Percentiles rank a stretch among this genome's conserved stretches.
Evolutionary conservation across 139 green algal species (phyloP).

Genomic region (Micractinium conductrix): DNA sequence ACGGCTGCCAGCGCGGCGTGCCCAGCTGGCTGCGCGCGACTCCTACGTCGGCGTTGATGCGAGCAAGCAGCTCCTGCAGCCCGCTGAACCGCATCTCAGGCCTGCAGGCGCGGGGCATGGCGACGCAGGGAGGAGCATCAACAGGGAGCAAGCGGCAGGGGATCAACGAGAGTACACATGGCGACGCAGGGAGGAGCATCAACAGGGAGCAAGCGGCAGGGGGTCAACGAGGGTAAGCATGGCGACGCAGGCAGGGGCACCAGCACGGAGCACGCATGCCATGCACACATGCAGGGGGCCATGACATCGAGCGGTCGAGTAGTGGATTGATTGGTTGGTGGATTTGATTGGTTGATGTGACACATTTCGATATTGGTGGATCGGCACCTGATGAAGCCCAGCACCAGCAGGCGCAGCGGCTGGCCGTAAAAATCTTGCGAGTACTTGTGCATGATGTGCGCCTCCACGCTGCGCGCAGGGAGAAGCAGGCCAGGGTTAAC

Average conservation of each 20-base stretch:
- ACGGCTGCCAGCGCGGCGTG: constrained; percentile 3
- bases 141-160: neutral
- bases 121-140: neutral
- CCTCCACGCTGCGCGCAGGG: constrained; percentile 63
- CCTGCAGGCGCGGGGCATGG: constrained; percentile 27
- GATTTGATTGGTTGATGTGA: too few species aligned
- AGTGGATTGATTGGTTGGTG: too few species aligned
- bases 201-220: neutral
- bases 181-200: neutral
- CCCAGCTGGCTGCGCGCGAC: constrained; percentile 56
- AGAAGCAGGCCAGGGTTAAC: neutral
- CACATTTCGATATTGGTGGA: neutral
- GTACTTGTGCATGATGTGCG: constrained; percentile 89
- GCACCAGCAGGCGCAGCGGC: constrained; percentile 60
- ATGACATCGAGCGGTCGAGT: neutral
- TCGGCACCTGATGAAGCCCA: constrained; percentile 76
- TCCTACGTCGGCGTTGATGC: constrained; percentile 81
- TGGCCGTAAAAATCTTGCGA: constrained; percentile 66
- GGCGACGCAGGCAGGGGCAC: neutral
- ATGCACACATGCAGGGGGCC: too few species aligned
- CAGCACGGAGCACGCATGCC: neutral
- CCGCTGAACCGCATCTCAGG: constrained; percentile 87
- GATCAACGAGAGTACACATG: neutral
- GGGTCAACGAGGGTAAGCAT: neutral
- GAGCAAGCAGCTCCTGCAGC: constrained; percentile 69